phyloP scores from a whole-genome alignment of 257 asterid genomes.

The Ocimum tenuiflorum region DNA sequence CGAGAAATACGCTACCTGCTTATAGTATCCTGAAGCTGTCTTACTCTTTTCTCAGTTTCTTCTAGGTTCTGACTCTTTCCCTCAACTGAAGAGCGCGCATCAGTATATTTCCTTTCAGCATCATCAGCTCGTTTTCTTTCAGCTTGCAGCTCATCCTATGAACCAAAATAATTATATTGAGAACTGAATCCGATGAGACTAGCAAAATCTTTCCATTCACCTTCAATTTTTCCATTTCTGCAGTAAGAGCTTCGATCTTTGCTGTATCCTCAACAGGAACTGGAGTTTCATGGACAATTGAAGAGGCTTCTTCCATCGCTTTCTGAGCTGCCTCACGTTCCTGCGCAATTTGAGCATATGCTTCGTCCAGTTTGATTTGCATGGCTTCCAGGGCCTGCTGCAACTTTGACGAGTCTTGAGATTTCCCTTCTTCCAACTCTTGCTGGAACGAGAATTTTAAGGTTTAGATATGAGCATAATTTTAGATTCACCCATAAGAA shows the following conservation, averaged over 20 bases:
- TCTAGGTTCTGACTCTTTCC: conserved; percentile 78
- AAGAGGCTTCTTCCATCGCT: conserved; percentile 80
- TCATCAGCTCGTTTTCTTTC: conserved; percentile 80
- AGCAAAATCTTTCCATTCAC: conserved; percentile 25
- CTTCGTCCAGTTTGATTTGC: conserved; percentile 72
- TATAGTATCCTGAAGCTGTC: conserved; percentile 84
- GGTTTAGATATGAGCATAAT: background rate
- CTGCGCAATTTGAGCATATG: conserved; percentile 54
- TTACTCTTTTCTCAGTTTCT: conserved; percentile 74
- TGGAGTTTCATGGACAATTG: conserved; percentile 65
- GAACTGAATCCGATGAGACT: conserved; percentile 1
- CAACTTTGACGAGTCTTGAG: conserved; percentile 58
- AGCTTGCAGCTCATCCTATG: conserved; percentile 52
- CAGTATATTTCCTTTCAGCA: conserved; percentile 57
- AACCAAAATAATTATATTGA: conserved; percentile 12
- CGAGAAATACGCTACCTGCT: conserved; percentile 52
- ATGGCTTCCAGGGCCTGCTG: conserved; percentile 62
- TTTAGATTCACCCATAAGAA: conserved; percentile 3
- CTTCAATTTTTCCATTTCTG: conserved; percentile 62
- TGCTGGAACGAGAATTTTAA: conserved; percentile 39
- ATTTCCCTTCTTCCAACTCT: conserved; percentile 76
- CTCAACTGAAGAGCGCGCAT: conserved; percentile 55
- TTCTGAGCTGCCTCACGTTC: conserved; percentile 83
- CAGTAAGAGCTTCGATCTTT: conserved; percentile 61
- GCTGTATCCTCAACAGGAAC: conserved; percentile 79